phyloP scores from a whole-genome alignment of 371 early-diverging fungal species.

The Mucor lusitanicus region DNA sequence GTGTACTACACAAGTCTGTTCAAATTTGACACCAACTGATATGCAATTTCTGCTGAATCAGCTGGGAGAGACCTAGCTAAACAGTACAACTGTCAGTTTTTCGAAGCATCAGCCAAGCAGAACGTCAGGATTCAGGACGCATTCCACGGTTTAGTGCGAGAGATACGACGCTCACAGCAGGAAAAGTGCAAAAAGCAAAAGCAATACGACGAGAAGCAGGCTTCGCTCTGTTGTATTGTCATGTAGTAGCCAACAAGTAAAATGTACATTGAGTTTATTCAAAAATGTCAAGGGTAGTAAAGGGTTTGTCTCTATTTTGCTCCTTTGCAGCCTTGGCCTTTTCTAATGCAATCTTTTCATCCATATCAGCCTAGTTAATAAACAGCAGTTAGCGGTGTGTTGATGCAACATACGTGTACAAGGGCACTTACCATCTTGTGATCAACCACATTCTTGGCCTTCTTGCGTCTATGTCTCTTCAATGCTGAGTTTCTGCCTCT shows the following conservation, averaged over 20 bases:
- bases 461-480: slow-evolving; percentile 74
- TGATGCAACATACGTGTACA: background rate
- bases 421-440: slow-evolving; percentile 49
- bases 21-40: no score
- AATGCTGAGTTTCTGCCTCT: slow-evolving; percentile 81
- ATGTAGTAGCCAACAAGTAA: background rate
- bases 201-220: slow-evolving; percentile 10
- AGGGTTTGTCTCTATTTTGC: slow-evolving; percentile 33
- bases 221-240: background rate
- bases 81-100: slow-evolving; percentile 75
- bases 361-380: slow-evolving; percentile 17
- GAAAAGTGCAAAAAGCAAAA: slow-evolving; percentile 36
- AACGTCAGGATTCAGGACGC: slow-evolving; percentile 63
- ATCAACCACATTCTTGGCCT: slow-evolving; percentile 76
- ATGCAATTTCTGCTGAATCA: slow-evolving; percentile 31
- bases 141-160: slow-evolving; percentile 88
- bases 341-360: slow-evolving; percentile 31
- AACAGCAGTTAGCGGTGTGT: background rate
- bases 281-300: slow-evolving; percentile 48
- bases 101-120: slow-evolving; percentile 93
- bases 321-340: slow-evolving; percentile 25
- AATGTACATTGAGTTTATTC: slow-evolving; percentile 6
- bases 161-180: slow-evolving; percentile 76
- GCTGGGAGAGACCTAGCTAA: slow-evolving; percentile 88
- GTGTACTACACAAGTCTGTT: background rate